phyloP scores from a whole-genome alignment of 352 stramenopile genomes.

The Pythium biforme region DNA sequence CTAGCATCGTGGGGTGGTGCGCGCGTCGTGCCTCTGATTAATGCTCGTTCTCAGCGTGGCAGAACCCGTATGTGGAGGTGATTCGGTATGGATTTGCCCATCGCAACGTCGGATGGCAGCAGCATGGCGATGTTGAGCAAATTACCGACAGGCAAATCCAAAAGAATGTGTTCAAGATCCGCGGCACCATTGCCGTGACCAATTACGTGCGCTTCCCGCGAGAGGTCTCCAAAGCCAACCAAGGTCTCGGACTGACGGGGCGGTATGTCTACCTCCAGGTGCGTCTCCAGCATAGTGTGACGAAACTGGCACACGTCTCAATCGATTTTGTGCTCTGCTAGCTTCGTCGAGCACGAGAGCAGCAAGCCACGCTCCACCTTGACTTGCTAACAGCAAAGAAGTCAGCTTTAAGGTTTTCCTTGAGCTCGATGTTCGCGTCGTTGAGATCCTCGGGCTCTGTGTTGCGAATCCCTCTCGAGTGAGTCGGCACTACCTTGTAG shows the following conservation, averaged over 20 bases:
- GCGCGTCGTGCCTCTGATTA: neutral
- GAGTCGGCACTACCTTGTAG: neutral
- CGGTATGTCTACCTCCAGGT: slow-evolving; percentile 76
- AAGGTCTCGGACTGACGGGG: slow-evolving; percentile 62
- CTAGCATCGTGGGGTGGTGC: neutral
- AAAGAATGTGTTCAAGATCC: slow-evolving; percentile 80
- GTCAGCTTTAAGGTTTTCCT: slow-evolving; percentile 53
- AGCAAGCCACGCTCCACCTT: slow-evolving; percentile 62
- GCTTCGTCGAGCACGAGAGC: slow-evolving; percentile 39
- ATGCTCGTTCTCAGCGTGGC: slow-evolving; percentile 56
- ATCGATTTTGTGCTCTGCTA: slow-evolving; percentile 1
- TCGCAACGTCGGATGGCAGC: slow-evolving; percentile 46
- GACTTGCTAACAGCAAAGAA: slow-evolving; percentile 75
- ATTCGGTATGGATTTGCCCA: slow-evolving; percentile 75
- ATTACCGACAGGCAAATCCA: slow-evolving; percentile 58
- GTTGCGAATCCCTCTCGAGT: slow-evolving; percentile 52
- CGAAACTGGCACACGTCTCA: neutral
- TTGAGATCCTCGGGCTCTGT: slow-evolving; percentile 58
- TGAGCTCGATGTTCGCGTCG: slow-evolving; percentile 68
- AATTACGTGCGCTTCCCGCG: slow-evolving; percentile 77
- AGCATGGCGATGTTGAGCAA: slow-evolving; percentile 71
- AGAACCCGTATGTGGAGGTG: slow-evolving; percentile 85
- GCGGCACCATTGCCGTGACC: slow-evolving; percentile 62
- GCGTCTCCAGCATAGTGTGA: neutral
- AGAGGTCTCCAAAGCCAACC: slow-evolving; percentile 44